Evolutionary conservation across 2,329 filamentous ascomycete genomes (phyloP).

Genomic region (Xylariaceae sp.): DNA sequence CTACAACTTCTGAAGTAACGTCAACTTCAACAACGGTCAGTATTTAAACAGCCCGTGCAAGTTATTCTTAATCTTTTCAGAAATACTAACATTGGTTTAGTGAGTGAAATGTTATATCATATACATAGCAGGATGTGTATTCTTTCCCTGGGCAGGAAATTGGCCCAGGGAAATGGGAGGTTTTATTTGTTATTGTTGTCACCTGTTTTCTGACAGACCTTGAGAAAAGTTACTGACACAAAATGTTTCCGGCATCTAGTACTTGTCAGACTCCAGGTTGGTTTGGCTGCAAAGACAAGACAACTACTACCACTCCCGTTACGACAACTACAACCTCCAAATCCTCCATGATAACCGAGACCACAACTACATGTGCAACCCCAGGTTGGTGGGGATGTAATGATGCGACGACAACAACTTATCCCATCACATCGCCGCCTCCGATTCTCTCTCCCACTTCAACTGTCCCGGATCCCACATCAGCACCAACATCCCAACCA

Average conservation of each 20-base stretch:
- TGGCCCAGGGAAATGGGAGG: too few relatives aligned
- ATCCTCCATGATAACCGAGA: not conserved
- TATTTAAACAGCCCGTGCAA: too few relatives aligned
- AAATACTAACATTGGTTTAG: too few relatives aligned
- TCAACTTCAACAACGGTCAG: conserved; percentile 38
- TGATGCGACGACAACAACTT: conserved; percentile 19
- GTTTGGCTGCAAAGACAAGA: conserved; percentile 55
- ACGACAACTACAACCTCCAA: conserved; percentile 7
- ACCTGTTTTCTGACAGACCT: too few relatives aligned
- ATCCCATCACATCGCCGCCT: conserved; percentile 27
- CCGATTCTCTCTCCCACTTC: conserved; percentile 21
- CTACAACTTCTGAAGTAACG: conserved; percentile 42
- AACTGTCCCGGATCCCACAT: conserved; percentile 7
- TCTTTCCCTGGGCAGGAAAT: too few relatives aligned
- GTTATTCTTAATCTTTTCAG: too few relatives aligned
- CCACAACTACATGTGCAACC: conserved; percentile 9
- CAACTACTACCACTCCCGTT: conserved; percentile 31
- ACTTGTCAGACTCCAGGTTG: conserved; percentile 61
- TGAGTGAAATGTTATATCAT: too few relatives aligned
- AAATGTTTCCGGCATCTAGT: too few relatives aligned
- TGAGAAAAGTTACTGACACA: too few relatives aligned
- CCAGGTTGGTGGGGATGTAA: conserved; percentile 17
- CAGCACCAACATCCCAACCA: conserved; percentile 10
- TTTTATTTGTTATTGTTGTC: too few relatives aligned
- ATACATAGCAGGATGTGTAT: too few relatives aligned